Conservation (phyloP, 495 filamentous ascomycete species). For the Penicillium steckii region DNA sequence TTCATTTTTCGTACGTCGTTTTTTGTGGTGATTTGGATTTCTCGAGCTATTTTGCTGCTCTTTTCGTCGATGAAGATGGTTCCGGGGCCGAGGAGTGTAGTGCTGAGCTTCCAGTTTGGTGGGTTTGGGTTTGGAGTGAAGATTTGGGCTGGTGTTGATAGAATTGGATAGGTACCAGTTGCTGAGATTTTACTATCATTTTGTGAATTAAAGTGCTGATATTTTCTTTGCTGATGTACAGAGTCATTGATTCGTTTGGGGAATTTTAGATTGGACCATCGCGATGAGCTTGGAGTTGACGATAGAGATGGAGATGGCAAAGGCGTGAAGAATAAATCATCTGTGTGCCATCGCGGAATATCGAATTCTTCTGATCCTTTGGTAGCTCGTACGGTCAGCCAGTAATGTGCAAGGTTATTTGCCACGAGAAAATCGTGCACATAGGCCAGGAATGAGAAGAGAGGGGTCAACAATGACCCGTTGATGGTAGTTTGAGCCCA, state of each 20-base stretch:
- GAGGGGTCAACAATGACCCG: slow-evolving; percentile 12
- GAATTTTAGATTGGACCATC: not conserved
- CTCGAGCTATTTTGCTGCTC: slow-evolving; percentile 6
- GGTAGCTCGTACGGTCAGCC: slow-evolving; percentile 23
- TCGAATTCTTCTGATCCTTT: slow-evolving; percentile 18
- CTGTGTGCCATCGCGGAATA: slow-evolving; percentile 26
- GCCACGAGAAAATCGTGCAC: slow-evolving; percentile 17
- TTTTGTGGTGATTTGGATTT: slow-evolving; percentile 11
- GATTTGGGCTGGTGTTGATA: slow-evolving; percentile 8
- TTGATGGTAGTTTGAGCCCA: slow-evolving; percentile 21
- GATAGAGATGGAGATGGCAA: not conserved
- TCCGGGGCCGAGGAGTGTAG: slow-evolving; percentile 26
- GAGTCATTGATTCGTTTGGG: not conserved
- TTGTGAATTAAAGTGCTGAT: not conserved
- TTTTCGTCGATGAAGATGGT: slow-evolving; percentile 19
- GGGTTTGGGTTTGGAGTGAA: slow-evolving; percentile 8
- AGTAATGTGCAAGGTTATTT: slow-evolving; percentile 23
- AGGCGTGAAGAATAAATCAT: slow-evolving; percentile 24
- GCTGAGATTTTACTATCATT: not conserved
- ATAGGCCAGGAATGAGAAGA: slow-evolving; percentile 21
- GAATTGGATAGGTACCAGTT: not conserved
- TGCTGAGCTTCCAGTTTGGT: slow-evolving; percentile 28
- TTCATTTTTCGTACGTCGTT: slow-evolving; percentile 5
- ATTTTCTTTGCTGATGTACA: not conserved
- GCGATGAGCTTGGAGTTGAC: not conserved